These are phyloP conservation scores for Yamadazyma blattariae DNA, from an alignment of 1,139 yeast genomes.

Conservation along the genomic window DNA sequence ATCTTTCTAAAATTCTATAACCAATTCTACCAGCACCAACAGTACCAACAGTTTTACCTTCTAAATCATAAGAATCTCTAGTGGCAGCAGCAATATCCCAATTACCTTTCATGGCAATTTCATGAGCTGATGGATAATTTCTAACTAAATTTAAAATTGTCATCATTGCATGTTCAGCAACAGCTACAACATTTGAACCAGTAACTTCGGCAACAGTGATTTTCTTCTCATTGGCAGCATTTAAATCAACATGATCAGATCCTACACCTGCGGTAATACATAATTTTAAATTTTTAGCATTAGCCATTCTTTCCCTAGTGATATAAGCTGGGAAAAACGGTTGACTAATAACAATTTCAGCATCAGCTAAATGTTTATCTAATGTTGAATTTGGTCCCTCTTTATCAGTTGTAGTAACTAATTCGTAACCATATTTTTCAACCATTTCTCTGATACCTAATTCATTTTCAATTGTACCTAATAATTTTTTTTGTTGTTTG, in stretches of 20 bases:
- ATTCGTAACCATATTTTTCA: constrained; percentile 64
- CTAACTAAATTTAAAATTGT: constrained; percentile 69
- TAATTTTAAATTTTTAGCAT: constrained; percentile 72
- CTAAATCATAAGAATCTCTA: constrained; percentile 70
- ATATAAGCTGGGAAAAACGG: constrained; percentile 85
- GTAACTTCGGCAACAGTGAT: constrained; percentile 78
- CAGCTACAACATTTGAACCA: constrained; percentile 77
- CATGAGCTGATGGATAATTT: constrained; percentile 78
- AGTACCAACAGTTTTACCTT: constrained; percentile 72
- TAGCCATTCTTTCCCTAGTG: constrained; percentile 60
- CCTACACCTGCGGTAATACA: constrained; percentile 85
- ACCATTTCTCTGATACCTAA: constrained; percentile 67
- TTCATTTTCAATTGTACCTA: constrained; percentile 75
- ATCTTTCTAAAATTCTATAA: constrained; percentile 68
- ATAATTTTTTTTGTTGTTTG: constrained; percentile 53
- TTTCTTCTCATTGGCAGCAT: constrained; percentile 62
- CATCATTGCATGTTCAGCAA: constrained; percentile 80
- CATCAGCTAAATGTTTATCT: constrained; percentile 65
- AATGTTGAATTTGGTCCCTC: constrained; percentile 54
- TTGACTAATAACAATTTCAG: constrained; percentile 76
- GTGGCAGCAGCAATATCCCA: constrained; percentile 85
- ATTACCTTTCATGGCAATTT: constrained; percentile 55
- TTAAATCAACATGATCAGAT: constrained; percentile 75
- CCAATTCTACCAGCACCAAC: constrained; percentile 87
- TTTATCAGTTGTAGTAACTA: constrained; percentile 65